Percentiles rank a stretch among this genome's conserved stretches.
Conservation (phyloP, 306 rosid species). For the Dryas octopetala region DNA sequence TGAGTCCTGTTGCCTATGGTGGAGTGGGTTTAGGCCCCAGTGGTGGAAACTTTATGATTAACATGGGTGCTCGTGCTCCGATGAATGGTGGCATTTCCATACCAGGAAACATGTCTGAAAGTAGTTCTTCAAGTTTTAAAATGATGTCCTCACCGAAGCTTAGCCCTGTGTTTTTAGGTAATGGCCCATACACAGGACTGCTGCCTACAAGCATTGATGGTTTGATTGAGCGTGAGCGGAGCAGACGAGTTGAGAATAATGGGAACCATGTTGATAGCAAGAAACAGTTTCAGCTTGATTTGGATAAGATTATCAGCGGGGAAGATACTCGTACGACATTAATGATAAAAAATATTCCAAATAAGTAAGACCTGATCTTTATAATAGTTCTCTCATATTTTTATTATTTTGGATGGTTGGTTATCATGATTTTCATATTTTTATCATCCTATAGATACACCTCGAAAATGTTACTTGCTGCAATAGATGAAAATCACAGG, state of each 20-base stretch:
- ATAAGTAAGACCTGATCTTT: conserved; percentile 56
- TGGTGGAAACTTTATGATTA: conserved; percentile 64
- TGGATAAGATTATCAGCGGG: conserved; percentile 68
- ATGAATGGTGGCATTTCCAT: conserved; percentile 50
- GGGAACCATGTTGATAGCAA: conserved; percentile 66
- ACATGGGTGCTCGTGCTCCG: conserved; percentile 54
- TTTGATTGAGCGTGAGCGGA: conserved; percentile 59
- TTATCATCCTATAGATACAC: conserved; percentile 62
- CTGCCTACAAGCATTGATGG: conserved; percentile 53
- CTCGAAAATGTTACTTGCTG: conserved; percentile 85
- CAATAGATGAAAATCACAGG: conserved; percentile 83
- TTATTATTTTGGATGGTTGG: not conserved
- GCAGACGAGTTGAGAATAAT: conserved; percentile 59
- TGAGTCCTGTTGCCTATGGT: conserved; percentile 50
- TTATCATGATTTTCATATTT: conserved; percentile 17
- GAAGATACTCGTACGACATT: conserved; percentile 85
- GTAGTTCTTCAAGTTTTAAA: conserved; percentile 57
- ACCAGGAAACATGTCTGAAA: conserved; percentile 59
- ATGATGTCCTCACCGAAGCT: conserved; percentile 72
- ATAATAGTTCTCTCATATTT: not conserved
- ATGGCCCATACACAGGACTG: conserved; percentile 56
- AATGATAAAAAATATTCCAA: conserved; percentile 95
- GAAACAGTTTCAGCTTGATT: conserved; percentile 88
- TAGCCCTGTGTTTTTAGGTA: conserved; percentile 62
- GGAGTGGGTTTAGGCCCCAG: conserved; percentile 51